Conservation (phyloP, 1,284 basidiomycete genomes). For the Fomitopsis betulina region DNA sequence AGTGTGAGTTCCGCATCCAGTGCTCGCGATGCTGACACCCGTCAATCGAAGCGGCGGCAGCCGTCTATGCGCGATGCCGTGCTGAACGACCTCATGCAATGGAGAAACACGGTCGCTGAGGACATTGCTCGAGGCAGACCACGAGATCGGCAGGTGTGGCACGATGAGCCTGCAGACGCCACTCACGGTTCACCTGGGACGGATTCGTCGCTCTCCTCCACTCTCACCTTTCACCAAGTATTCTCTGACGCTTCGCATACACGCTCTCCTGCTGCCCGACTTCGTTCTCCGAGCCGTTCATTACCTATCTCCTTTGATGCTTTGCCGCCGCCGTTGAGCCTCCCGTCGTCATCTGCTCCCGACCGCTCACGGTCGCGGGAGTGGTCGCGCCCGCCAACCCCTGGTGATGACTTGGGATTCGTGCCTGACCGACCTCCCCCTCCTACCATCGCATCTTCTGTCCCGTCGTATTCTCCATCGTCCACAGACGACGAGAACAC, state of each 20-base stretch:
- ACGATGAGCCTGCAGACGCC: conserved; percentile 17
- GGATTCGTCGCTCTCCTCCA: conserved; percentile 23
- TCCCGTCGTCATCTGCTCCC: conserved; percentile 15
- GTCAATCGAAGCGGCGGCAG: conserved; percentile 32
- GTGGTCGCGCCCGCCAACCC: conserved; percentile 18
- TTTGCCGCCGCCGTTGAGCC: conserved; percentile 14
- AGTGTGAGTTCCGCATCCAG: conserved; percentile 28
- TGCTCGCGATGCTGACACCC: conserved; percentile 30
- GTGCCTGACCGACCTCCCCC: conserved; percentile 6
- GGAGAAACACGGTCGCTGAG: conserved; percentile 42
- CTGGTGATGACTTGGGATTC: conserved; percentile 1
- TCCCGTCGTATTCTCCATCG: conserved; percentile 48
- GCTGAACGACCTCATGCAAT: conserved; percentile 41
- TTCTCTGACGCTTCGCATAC: conserved; percentile 31
- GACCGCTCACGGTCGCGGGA: conserved; percentile 11
- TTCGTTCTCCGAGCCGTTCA: neutral
- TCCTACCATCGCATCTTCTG: conserved; percentile 27
- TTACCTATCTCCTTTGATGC: conserved; percentile 6
- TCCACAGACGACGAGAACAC: conserved; percentile 73
- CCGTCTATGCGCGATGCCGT: conserved; percentile 35
- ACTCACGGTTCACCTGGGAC: conserved; percentile 20
- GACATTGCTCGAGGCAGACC: conserved; percentile 53
- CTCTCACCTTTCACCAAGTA: conserved; percentile 8
- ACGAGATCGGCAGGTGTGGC: conserved; percentile 38
- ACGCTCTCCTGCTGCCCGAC: conserved; percentile 45